phyloP scores from a whole-genome alignment of 1,139 yeast species.

The Nakaseomyces glabratus region DNA sequence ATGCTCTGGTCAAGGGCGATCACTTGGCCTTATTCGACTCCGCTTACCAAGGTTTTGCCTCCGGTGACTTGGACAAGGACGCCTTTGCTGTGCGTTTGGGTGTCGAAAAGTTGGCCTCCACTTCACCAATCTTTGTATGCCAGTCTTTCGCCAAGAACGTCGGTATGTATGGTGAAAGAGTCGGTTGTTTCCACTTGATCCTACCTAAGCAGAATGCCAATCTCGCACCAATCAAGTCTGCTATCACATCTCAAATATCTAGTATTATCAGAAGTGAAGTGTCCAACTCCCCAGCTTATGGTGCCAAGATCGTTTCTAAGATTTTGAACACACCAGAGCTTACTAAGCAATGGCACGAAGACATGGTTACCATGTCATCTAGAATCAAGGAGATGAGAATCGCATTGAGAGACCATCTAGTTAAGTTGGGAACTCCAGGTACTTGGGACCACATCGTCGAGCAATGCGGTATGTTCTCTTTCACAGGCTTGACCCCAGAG shows the following conservation, averaged over 20 bases:
- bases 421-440: slow-evolving; percentile 68
- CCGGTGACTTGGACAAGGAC: slow-evolving; percentile 77
- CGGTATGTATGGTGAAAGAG: slow-evolving; percentile 98
- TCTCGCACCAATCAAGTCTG: slow-evolving; percentile 35
- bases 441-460: slow-evolving; percentile 87
- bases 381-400: slow-evolving; percentile 75
- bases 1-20: slow-evolving; percentile 48
- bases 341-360: slow-evolving; percentile 73
- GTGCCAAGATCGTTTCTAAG: slow-evolving; percentile 82
- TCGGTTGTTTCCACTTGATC: slow-evolving; percentile 80
- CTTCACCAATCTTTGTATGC: slow-evolving; percentile 57
- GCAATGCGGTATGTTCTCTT: slow-evolving; percentile 96
- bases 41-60: slow-evolving; percentile 96
- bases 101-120: slow-evolving; percentile 40
- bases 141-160: slow-evolving; percentile 96
- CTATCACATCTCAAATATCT: slow-evolving; percentile 67
- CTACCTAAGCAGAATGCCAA: slow-evolving; percentile 30
- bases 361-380: slow-evolving; percentile 80
- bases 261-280: slow-evolving; percentile 73
- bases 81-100: slow-evolving; percentile 85
- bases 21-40: slow-evolving; percentile 86
- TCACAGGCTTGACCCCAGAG: slow-evolving; percentile 72
- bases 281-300: slow-evolving; percentile 94
- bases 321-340: slow-evolving; percentile 60
- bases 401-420: slow-evolving; percentile 52